Evolutionary conservation across 1,284 basidiomycete species (phyloP).

Genomic region (Ustilago xerochloae): DNA sequence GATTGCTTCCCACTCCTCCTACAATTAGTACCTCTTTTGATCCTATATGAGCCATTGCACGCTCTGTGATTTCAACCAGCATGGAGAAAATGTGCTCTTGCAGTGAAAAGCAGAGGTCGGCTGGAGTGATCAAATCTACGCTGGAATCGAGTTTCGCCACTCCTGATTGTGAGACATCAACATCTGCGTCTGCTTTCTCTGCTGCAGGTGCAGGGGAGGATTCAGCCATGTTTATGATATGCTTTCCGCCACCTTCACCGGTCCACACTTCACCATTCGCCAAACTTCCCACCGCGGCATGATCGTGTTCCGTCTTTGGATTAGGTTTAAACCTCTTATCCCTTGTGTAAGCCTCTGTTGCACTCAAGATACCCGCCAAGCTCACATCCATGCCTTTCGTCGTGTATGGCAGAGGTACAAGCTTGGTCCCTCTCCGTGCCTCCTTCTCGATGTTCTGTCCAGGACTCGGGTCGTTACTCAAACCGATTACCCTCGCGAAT

Average conservation of each 20-base stretch:
- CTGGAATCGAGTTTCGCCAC: slow-evolving; percentile 27
- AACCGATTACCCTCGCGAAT: slow-evolving; percentile 93
- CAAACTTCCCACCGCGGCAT: slow-evolving; percentile 50
- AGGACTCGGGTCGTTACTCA: slow-evolving; percentile 95
- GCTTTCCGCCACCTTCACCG: slow-evolving; percentile 57
- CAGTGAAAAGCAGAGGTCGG: slow-evolving; percentile 94
- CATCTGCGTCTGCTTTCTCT: slow-evolving; percentile 23
- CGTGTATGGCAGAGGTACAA: slow-evolving; percentile 88
- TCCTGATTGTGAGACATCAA: slow-evolving; percentile 36
- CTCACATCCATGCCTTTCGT: slow-evolving; percentile 99
- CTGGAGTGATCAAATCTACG: slow-evolving; percentile 77
- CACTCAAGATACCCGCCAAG: slow-evolving; percentile 89
- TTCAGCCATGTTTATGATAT: slow-evolving; percentile 45
- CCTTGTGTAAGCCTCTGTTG: slow-evolving; percentile 83
- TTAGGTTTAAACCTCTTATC: slow-evolving; percentile 56
- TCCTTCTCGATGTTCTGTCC: slow-evolving; percentile 99
- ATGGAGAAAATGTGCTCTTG: slow-evolving; percentile 98
- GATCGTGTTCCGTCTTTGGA: slow-evolving; percentile 1
- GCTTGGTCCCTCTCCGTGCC: slow-evolving; percentile 82
- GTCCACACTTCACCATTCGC: slow-evolving; percentile 61
- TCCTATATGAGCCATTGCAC: slow-evolving; percentile 98
- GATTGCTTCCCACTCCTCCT: slow-evolving; percentile 91
- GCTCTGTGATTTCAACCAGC: slow-evolving; percentile 98
- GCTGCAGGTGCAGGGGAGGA: neutral
- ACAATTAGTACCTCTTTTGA: slow-evolving; percentile 96